These are phyloP conservation scores for Rosellinia necatrix DNA, from an alignment of 2,329 filamentous ascomycete genomes.

Conservation along the genomic window DNA sequence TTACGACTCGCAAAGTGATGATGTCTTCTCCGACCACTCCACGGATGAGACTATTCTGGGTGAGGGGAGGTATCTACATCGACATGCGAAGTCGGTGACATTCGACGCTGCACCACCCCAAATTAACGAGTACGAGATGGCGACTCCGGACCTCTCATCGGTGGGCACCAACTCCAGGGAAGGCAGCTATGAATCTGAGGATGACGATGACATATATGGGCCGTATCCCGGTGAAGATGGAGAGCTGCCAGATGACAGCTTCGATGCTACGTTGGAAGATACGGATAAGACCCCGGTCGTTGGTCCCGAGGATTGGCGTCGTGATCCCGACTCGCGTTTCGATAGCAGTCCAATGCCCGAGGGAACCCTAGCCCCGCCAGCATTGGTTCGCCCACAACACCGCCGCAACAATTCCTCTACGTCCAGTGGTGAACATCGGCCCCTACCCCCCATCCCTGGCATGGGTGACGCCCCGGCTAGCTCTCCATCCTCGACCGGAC, in stretches of 20 bases:
- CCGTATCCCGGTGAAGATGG: slow-evolving; percentile 59
- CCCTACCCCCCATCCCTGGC: slow-evolving; percentile 83
- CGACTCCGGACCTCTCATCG: slow-evolving; percentile 93
- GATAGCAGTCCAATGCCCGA: slow-evolving; percentile 72
- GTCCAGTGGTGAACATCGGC: slow-evolving; percentile 81
- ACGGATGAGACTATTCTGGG: slow-evolving; percentile 63
- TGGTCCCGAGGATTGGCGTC: slow-evolving; percentile 94
- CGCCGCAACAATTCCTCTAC: slow-evolving; percentile 72
- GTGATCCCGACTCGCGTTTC: slow-evolving; percentile 74
- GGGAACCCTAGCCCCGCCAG: slow-evolving; percentile 48
- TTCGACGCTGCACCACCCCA: slow-evolving; percentile 93
- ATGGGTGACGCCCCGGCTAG: slow-evolving; percentile 50
- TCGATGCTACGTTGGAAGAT: slow-evolving; percentile 93
- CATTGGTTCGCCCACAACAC: slow-evolving; percentile 58
- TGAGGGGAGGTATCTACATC: slow-evolving; percentile 71
- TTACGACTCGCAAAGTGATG: slow-evolving; percentile 70
- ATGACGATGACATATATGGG: slow-evolving; percentile 69
- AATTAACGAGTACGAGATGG: slow-evolving; percentile 98
- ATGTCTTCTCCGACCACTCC: slow-evolving; percentile 70
- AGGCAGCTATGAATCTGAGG: slow-evolving; percentile 87
- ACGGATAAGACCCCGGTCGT: slow-evolving; percentile 97
- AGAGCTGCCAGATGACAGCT: slow-evolving; percentile 79
- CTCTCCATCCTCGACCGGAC: slow-evolving; percentile 64
- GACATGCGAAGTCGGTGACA: slow-evolving; percentile 94
- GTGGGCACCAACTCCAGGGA: slow-evolving; percentile 88